Evolutionary conservation across 805 yeast species (phyloP).

Genomic region (Saccharomycopsis fibuligera): DNA sequence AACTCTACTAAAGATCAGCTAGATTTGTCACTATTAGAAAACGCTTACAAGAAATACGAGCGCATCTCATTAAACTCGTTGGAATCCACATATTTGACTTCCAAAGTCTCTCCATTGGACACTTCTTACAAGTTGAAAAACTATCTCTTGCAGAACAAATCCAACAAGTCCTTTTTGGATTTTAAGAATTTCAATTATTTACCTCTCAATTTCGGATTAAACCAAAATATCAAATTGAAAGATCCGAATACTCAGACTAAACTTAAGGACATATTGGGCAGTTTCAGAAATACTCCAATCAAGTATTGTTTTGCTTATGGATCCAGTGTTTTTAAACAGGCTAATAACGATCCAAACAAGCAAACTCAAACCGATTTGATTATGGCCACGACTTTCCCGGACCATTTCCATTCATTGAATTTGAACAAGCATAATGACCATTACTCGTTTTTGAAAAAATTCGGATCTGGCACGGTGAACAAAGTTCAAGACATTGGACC

Average conservation of each 20-base stretch:
- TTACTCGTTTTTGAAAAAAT: conserved; percentile 59
- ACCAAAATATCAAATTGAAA: conserved; percentile 18
- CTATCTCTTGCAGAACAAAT: conserved; percentile 9
- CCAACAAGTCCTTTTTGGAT: conserved; percentile 2
- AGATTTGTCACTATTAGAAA: conserved; percentile 19
- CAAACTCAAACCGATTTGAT: conserved; percentile 78
- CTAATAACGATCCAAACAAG: conserved; percentile 36
- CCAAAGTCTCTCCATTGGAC: conserved; percentile 18
- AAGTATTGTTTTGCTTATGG: conserved; percentile 89
- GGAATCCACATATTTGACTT: conserved; percentile 25
- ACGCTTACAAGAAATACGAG: conserved; percentile 22
- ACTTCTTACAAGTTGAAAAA: conserved; percentile 5
- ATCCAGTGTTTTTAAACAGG: conserved; percentile 85
- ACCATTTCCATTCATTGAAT: conserved; percentile 72
- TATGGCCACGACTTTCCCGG: conserved; percentile 69
- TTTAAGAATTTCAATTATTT: conserved; percentile 19
- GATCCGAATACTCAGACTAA: neutral
- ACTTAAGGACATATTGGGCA: conserved; percentile 17
- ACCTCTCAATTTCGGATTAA: conserved; percentile 20
- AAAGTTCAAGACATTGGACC: conserved; percentile 68
- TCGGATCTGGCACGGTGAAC: conserved; percentile 56
- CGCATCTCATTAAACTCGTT: conserved; percentile 13
- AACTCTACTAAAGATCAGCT: conserved; percentile 1
- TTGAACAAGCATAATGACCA: conserved; percentile 62
- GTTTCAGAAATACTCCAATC: conserved; percentile 60